Conservation (phyloP, 495 filamentous ascomycete species). For the Aspergillus ostianus region DNA sequence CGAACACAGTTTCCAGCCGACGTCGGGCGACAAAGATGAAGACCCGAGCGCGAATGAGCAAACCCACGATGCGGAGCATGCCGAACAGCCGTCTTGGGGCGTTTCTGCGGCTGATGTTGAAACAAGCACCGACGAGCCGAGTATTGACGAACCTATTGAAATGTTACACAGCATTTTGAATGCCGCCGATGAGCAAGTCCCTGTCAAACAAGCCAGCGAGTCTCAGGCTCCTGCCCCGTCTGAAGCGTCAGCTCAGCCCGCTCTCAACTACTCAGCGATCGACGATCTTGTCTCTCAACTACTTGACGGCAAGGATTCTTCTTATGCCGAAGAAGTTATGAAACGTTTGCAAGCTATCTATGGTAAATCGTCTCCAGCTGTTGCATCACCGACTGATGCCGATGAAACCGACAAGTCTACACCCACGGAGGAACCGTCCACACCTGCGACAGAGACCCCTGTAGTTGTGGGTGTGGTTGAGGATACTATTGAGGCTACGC, state of each 20-base stretch:
- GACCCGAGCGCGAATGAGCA: background rate
- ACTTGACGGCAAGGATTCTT: slow-evolving; percentile 71
- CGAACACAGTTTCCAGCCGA: background rate
- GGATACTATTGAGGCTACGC: slow-evolving; percentile 1
- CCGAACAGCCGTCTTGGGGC: slow-evolving; percentile 33
- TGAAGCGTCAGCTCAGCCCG: slow-evolving; percentile 16
- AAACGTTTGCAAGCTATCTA: slow-evolving; percentile 65
- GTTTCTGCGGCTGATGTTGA: slow-evolving; percentile 57
- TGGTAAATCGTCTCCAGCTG: slow-evolving; percentile 52
- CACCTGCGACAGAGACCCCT: background rate
- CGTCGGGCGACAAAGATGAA: background rate
- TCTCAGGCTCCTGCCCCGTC: slow-evolving; percentile 41
- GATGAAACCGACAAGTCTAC: slow-evolving; percentile 27
- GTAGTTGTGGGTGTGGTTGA: background rate
- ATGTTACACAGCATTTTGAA: slow-evolving; percentile 40
- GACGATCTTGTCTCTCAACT: slow-evolving; percentile 74
- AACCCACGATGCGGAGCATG: background rate
- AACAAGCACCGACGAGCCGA: slow-evolving; percentile 46
- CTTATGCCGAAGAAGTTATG: slow-evolving; percentile 79
- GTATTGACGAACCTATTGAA: slow-evolving; percentile 50
- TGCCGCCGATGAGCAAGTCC: slow-evolving; percentile 42
- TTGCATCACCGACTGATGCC: slow-evolving; percentile 45
- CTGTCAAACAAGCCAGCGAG: slow-evolving; percentile 3
- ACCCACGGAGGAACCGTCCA: slow-evolving; percentile 12
- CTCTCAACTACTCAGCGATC: slow-evolving; percentile 65